Base-by-base conservation (phyloP, 2,329 filamentous ascomycete species). In the Sporothrix protearum region DNA sequence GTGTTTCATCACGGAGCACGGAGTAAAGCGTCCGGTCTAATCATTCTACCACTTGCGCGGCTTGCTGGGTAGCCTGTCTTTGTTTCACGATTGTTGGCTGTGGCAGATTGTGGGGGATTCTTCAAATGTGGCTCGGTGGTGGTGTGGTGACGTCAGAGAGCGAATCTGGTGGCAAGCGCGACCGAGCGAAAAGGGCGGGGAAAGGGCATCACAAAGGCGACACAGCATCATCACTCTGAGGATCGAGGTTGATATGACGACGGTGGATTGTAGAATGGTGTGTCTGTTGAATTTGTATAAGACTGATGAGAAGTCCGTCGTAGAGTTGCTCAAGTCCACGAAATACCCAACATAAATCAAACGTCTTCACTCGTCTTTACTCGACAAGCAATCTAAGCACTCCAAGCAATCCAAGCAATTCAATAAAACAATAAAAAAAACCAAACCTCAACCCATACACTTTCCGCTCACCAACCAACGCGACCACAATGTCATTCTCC, bases 131-230 rank as follows among this genome's bases (percentile, higher is more conserved):
- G 16, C 12, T 22, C 1, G 33, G 22, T 19, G 14, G 14, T 28
- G 61, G 45, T 28, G 61, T 64, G 39, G 61, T 64, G 61, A 64
- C 61, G 61, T 64, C 61, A 64, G 22, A 47, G 22, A 19, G 36
- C 39, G 30, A 28, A 22, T 28, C 22, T 61, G 57, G 57, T 61
- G 57, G 57, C 57, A 61, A 61, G 12, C n/a, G 36, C 57, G 36
- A 47, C 25, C 42, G 19, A 64, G 36, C 14, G 14, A 3, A 45
- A 3, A 45, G 9, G 42, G 42, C 42, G 19, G 42, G 42, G 61
- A 22, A 14, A 19, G 10, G 12, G 39, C 22, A 30, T 45, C 39
- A 19, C 14, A 64, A 28, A 28, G 22, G 36, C 61, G 7, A 64
- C 25, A 47, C 14, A 64, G 61, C 61, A 47, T 64, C 61, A 45